Percentiles rank a stretch among this genome's conserved stretches.
Evolutionary conservation across 2,329 filamentous ascomycete genomes (phyloP).

Genomic region (Tolypocladium amazonense): DNA sequence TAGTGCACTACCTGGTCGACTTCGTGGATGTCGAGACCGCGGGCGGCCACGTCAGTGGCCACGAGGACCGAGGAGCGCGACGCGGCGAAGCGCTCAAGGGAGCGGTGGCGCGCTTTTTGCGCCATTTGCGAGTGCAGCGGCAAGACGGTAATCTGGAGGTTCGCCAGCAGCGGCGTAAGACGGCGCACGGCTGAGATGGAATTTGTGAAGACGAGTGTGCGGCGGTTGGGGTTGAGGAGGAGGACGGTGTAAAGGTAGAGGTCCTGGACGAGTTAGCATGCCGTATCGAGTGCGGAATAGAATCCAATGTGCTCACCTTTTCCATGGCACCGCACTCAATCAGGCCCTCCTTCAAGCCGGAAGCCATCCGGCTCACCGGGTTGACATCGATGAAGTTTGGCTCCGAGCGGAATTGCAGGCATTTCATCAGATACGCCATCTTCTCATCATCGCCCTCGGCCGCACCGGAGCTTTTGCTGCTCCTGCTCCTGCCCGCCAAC

Average conservation of each 20-base stretch:
- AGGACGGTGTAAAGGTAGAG: constrained; percentile 86
- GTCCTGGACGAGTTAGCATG: constrained; percentile 42
- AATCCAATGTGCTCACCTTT: constrained; percentile 48
- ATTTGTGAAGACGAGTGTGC: constrained; percentile 88
- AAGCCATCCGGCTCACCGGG: constrained; percentile 79
- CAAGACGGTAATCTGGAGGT: constrained; percentile 64
- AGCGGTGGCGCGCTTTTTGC: constrained; percentile 89
- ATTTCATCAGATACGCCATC: constrained; percentile 86
- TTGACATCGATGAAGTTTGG: constrained; percentile 92
- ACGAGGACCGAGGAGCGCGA: constrained; percentile 62
- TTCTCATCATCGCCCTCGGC: constrained; percentile 60
- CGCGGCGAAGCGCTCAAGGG: constrained; percentile 77
- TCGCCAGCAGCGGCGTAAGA: constrained; percentile 72
- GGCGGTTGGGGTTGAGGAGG: constrained; percentile 68
- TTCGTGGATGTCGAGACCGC: constrained; percentile 84
- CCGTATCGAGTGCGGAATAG: background rate
- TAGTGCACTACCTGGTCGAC: constrained; percentile 92
- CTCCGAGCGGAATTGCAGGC: constrained; percentile 75
- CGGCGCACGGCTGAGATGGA: constrained; percentile 88
- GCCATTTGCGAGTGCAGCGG: constrained; percentile 89
- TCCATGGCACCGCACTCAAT: constrained; percentile 89
- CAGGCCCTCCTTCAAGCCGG: constrained; percentile 74
- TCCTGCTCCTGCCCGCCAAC: constrained; percentile 63
- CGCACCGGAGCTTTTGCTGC: constrained; percentile 4
- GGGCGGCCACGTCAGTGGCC: constrained; percentile 86